Percentiles rank a stretch among this genome's conserved stretches.
These are phyloP conservation scores for Mortierella sp. DNA, from an alignment of 371 early-diverging fungal species.

Conservation along the genomic window DNA sequence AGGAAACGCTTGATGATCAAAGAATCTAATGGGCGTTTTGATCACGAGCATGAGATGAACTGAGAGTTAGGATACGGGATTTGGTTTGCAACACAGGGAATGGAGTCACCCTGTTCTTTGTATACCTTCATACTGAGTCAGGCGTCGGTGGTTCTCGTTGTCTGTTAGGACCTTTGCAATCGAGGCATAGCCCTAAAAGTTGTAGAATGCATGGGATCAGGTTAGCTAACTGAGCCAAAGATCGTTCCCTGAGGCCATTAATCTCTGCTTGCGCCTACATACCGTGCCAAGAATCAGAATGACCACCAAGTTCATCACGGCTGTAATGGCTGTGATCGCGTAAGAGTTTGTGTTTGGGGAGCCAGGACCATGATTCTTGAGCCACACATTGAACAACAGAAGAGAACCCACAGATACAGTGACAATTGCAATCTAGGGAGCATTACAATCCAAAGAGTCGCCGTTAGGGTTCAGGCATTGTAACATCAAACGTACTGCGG, in stretches of 20 bases:
- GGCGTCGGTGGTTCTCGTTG: constrained; percentile 62
- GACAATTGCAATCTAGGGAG: constrained; percentile 39
- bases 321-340: constrained; percentile 29
- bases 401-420: constrained; percentile 48
- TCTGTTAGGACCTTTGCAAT: constrained; percentile 56
- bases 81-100: background rate
- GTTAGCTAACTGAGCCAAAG: too few relatives aligned
- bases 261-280: background rate
- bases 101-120: background rate
- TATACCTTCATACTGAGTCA: constrained; percentile 58
- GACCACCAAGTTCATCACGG: constrained; percentile 47
- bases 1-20: constrained; percentile 66
- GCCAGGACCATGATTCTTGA: background rate
- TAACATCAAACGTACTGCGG: too few relatives aligned
- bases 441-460: background rate
- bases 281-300: constrained; percentile 48
- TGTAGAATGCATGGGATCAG: background rate
- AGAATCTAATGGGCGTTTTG: constrained; percentile 56
- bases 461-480: background rate
- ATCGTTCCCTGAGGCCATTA: too few relatives aligned
- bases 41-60: background rate
- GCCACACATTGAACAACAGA: constrained; percentile 20
- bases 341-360: background rate
- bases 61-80: too few relatives aligned
- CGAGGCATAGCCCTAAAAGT: constrained; percentile 46